Percentiles rank a stretch among this genome's conserved stretches.
phyloP scores from a whole-genome alignment of 2,329 filamentous ascomycete species.

The Ceratocystis papillata region DNA sequence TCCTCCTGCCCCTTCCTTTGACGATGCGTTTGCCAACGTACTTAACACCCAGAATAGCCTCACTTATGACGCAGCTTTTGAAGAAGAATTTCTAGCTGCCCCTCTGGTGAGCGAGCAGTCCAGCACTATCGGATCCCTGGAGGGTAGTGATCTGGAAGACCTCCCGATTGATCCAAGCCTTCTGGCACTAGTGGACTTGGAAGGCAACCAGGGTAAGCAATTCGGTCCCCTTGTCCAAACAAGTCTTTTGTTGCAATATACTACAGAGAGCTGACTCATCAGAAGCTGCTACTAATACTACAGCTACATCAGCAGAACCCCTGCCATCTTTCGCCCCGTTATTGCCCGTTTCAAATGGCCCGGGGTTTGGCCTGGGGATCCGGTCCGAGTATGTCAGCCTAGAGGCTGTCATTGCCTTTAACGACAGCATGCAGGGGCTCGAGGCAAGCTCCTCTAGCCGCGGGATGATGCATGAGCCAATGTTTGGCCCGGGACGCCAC shows the following conservation, averaged over 20 bases:
- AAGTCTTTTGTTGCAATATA: not conserved
- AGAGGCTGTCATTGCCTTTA: not conserved
- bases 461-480: not conserved
- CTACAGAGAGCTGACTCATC: not conserved
- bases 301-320: not conserved
- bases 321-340: not conserved
- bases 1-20: not conserved
- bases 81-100: not conserved
- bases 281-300: not conserved
- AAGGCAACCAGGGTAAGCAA: not conserved
- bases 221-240: no score
- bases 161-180: not conserved
- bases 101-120: not conserved
- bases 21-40: not conserved
- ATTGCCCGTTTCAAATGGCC: not conserved
- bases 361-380: not conserved
- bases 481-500: not conserved
- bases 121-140: not conserved
- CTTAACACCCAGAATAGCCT: not conserved
- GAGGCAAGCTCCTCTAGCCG: not conserved
- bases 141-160: not conserved
- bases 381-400: constrained; percentile 1
- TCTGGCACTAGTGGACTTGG: not conserved
- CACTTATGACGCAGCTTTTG: not conserved
- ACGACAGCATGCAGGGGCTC: constrained; percentile 3